Percentiles rank a stretch among this genome's conserved stretches.
Evolutionary conservation across 768 basidiomycete species (phyloP).

Genomic region (Mycena amicta): DNA sequence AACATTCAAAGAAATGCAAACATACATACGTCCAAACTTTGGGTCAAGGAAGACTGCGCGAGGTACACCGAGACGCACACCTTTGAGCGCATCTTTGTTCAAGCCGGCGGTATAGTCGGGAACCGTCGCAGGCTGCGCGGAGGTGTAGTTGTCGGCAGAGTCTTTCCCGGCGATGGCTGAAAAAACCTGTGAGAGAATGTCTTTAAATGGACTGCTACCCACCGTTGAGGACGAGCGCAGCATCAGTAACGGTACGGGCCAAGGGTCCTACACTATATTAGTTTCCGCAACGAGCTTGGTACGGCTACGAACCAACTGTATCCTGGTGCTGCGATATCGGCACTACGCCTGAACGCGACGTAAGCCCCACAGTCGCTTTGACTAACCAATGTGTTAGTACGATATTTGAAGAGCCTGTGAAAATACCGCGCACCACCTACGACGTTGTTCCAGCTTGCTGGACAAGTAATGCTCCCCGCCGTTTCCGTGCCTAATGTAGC

Average conservation of each 20-base stretch:
- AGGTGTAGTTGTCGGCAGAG: constrained; percentile 42
- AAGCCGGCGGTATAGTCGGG: constrained; percentile 46
- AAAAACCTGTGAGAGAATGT: no score
- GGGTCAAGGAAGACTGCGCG: constrained; percentile 35
- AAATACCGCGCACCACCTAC: no score
- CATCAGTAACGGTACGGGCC: constrained; percentile 39
- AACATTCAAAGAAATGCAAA: neutral
- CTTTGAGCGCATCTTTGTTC: constrained; percentile 37
- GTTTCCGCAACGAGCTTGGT: no score
- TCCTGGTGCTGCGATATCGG: constrained; percentile 47
- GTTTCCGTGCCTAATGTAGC: constrained; percentile 46
- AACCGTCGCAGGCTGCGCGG: constrained; percentile 40
- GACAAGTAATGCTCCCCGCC: constrained; percentile 51
- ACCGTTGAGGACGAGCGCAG: constrained; percentile 39
- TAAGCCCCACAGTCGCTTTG: constrained; percentile 44
- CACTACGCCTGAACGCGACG: constrained; percentile 42
- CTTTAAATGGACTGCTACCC: no score
- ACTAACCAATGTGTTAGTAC: no score
- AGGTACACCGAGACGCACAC: constrained; percentile 49
- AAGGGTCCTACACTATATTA: constrained; percentile 26
- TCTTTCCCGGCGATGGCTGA: constrained; percentile 49
- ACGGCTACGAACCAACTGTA: constrained; percentile 37
- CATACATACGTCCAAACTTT: constrained; percentile 10
- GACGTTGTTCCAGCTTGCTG: constrained; percentile 43
- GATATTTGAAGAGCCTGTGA: no score